Evolutionary conservation across 164 flowering plant species (phyloP).

Genomic region (Cinnamomum micranthum): DNA sequence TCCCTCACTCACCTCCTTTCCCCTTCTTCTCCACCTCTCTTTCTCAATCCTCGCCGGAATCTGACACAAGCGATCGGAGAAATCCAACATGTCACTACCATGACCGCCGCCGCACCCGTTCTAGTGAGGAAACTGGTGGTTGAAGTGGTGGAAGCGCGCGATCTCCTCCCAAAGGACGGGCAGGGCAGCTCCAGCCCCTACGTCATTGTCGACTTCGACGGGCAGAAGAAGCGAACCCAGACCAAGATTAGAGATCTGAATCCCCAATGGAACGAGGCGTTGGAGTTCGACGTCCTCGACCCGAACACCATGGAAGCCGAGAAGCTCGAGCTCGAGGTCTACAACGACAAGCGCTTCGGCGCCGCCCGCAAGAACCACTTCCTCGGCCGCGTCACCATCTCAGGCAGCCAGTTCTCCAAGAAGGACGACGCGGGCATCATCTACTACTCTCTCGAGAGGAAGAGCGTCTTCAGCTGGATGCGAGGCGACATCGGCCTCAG

Average conservation of each 20-base stretch:
- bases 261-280: constrained; percentile 79
- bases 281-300: constrained; percentile 79
- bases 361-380: constrained; percentile 63
- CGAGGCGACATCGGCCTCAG: constrained; percentile 72
- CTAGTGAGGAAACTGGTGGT: constrained; percentile 57
- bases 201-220: constrained; percentile 77
- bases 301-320: constrained; percentile 61
- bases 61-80: neutral
- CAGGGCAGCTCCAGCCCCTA: constrained; percentile 93
- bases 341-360: constrained; percentile 61
- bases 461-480: constrained; percentile 87
- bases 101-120: constrained; percentile 11
- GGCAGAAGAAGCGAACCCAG: constrained; percentile 64
- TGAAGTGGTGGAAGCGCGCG: constrained; percentile 71
- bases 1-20: neutral
- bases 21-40: neutral
- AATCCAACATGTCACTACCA: constrained; percentile 9
- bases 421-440: constrained; percentile 70
- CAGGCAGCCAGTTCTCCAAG: constrained; percentile 63
- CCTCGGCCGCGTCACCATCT: constrained; percentile 75
- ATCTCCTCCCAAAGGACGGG: constrained; percentile 91
- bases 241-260: constrained; percentile 61
- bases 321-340: constrained; percentile 78
- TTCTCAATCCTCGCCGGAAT: neutral
- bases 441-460: constrained; percentile 76